Percentiles rank a stretch among this genome's conserved stretches.
phyloP scores from a whole-genome alignment of 2,329 filamentous ascomycete species.

The Hypocreales sp. region DNA sequence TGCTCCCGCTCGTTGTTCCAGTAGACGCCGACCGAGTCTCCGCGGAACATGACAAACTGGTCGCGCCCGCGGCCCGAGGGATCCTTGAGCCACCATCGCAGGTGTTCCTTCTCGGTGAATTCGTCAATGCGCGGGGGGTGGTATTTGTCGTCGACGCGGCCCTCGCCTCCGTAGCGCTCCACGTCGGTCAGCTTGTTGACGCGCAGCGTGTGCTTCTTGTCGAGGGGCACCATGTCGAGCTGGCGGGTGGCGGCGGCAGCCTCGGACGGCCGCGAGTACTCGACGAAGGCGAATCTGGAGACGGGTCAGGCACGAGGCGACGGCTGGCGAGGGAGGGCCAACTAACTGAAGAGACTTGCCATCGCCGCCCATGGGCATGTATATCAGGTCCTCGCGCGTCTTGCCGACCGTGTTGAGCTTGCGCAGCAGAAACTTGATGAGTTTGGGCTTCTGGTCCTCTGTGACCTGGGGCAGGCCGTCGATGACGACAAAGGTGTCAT shows the following conservation, averaged over 20 bases:
- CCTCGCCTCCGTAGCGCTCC: conserved; percentile 88
- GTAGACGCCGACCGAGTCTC: conserved; percentile 83
- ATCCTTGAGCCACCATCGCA: conserved; percentile 87
- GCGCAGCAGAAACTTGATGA: conserved; percentile 90
- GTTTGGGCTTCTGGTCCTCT: conserved; percentile 82
- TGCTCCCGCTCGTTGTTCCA: conserved; percentile 96
- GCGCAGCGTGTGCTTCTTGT: conserved; percentile 89
- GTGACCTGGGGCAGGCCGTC: conserved; percentile 84
- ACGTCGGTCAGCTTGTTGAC: conserved; percentile 99
- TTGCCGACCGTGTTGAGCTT: conserved; percentile 79
- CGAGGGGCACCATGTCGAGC: conserved; percentile 73
- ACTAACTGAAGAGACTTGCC: conserved; percentile 74
- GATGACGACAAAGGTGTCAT: conserved; percentile 91
- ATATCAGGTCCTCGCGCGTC: conserved; percentile 73
- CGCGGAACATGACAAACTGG: conserved; percentile 89
- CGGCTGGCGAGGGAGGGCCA: neutral
- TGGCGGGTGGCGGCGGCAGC: conserved; percentile 79
- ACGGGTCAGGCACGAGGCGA: conserved; percentile 4
- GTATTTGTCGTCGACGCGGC: conserved; percentile 85
- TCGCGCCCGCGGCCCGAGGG: conserved; percentile 66
- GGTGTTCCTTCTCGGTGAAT: conserved; percentile 84
- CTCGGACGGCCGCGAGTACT: conserved; percentile 83
- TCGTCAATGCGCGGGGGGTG: conserved; percentile 64
- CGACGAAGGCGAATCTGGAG: conserved; percentile 82
- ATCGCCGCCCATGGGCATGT: conserved; percentile 85